phyloP scores from a whole-genome alignment of 495 filamentous ascomycete genomes.

The Emericellopsis terricola region DNA sequence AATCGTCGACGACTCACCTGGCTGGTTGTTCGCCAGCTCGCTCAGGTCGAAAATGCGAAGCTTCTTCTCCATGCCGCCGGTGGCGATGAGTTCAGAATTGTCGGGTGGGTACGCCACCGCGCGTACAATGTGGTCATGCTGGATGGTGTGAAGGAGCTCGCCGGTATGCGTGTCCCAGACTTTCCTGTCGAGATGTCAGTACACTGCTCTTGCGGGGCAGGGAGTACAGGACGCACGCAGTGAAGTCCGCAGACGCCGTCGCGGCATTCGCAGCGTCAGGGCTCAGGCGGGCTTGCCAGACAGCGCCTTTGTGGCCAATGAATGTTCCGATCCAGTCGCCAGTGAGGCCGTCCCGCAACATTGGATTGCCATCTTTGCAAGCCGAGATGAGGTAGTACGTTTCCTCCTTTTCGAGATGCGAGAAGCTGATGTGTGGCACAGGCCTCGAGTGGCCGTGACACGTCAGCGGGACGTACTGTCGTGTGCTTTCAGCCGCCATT shows the following conservation, averaged over 20 bases:
- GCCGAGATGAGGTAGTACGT: conserved; percentile 93
- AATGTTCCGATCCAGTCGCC: conserved; percentile 99
- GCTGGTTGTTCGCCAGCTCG: conserved; percentile 13
- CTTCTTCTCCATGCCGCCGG: conserved; percentile 91
- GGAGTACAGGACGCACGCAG: conserved; percentile 41
- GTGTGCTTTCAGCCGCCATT: conserved; percentile 30
- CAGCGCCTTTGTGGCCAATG: conserved; percentile 92
- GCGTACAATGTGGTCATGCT: conserved; percentile 87
- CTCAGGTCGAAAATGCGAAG: conserved; percentile 83
- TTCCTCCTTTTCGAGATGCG: conserved; percentile 61
- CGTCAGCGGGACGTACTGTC: conserved; percentile 64
- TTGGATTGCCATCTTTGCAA: conserved; percentile 97
- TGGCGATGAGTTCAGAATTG: conserved; percentile 62
- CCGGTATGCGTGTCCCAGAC: conserved; percentile 95
- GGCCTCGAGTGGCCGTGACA: conserved; percentile 96
- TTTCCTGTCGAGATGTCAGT: conserved; percentile 33
- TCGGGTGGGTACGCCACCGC: conserved; percentile 79
- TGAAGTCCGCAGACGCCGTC: conserved; percentile 91
- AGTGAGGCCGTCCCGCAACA: conserved; percentile 92
- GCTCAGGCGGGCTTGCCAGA: conserved; percentile 86
- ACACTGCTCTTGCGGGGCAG: not conserved
- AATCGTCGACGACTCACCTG: conserved; percentile 18
- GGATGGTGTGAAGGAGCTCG: conserved; percentile 72
- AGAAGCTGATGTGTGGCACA: conserved; percentile 89
- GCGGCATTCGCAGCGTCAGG: conserved; percentile 76